phyloP scores from a whole-genome alignment of 768 basidiomycete species.

The Amanita thiersii region DNA sequence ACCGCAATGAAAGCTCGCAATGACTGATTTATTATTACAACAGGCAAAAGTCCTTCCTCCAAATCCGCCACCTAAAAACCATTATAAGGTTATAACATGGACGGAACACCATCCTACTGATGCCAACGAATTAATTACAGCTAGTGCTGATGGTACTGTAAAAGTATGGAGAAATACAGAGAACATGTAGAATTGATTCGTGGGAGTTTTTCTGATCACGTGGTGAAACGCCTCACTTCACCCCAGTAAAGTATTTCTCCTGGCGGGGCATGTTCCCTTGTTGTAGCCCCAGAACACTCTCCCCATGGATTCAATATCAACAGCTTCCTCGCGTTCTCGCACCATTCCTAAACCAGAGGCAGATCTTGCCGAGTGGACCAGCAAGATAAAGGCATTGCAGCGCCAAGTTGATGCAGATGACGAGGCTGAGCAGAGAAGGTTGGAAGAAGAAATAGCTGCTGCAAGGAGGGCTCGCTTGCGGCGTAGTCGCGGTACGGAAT shows the following conservation, averaged over 20 bases:
- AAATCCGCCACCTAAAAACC: slow-evolving; percentile 69
- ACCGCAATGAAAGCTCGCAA: slow-evolving; percentile 3
- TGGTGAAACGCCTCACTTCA: not conserved
- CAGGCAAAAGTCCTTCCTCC: slow-evolving; percentile 68
- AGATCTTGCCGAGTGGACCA: slow-evolving; percentile 76
- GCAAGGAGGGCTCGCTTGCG: slow-evolving; percentile 41
- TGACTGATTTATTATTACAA: slow-evolving; percentile 8
- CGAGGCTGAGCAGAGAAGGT: slow-evolving; percentile 63
- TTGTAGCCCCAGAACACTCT: not conserved
- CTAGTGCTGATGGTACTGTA: slow-evolving; percentile 85
- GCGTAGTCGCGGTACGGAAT: slow-evolving; percentile 34
- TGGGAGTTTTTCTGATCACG: not conserved
- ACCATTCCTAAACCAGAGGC: slow-evolving; percentile 46
- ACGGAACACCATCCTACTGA: slow-evolving; percentile 84
- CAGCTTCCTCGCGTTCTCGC: slow-evolving; percentile 6
- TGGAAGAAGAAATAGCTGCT: slow-evolving; percentile 58
- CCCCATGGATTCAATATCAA: not conserved
- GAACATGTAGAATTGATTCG: not conserved
- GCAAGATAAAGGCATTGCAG: slow-evolving; percentile 72
- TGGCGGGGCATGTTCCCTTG: not conserved
- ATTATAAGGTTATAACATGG: slow-evolving; percentile 85
- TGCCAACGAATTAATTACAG: slow-evolving; percentile 76
- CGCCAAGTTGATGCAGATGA: slow-evolving; percentile 77
- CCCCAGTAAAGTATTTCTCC: too few relatives aligned
- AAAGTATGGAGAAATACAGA: slow-evolving; percentile 74